A percentile compares a stretch with the other conserved stretches of the same genome.
These are phyloP conservation scores for Lentinula sp. DNA, from an alignment of 768 basidiomycete genomes.

Conservation along the genomic window DNA sequence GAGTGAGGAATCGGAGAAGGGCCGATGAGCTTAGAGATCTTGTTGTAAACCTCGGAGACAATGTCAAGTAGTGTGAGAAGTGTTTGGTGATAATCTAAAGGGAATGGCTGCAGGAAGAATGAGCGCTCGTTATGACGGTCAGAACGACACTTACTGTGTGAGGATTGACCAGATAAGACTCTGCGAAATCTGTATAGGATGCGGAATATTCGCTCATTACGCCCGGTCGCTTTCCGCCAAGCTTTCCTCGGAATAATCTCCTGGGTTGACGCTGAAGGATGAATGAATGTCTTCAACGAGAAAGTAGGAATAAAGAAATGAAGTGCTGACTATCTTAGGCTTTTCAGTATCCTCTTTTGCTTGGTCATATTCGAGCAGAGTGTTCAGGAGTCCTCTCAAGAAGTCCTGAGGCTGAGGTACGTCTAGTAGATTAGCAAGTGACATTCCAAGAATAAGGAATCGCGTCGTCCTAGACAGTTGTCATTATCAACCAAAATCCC, in stretches of 20 bases:
- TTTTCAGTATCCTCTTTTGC: slow-evolving; percentile 69
- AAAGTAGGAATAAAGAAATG: slow-evolving; percentile 4
- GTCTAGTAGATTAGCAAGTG: slow-evolving; percentile 75
- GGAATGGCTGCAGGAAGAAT: slow-evolving; percentile 60
- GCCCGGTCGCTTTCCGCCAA: slow-evolving; percentile 43
- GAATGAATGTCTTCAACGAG: neutral
- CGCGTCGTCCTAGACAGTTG: slow-evolving; percentile 56
- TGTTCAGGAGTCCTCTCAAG: slow-evolving; percentile 65
- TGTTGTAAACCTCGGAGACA: slow-evolving; percentile 84
- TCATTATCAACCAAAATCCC: slow-evolving; percentile 5
- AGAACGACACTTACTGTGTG: slow-evolving; percentile 52
- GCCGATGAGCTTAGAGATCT: slow-evolving; percentile 77
- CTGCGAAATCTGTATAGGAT: slow-evolving; percentile 48
- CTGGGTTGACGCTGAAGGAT: slow-evolving; percentile 16
- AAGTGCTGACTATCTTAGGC: slow-evolving; percentile 57
- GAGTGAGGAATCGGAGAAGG: slow-evolving; percentile 69
- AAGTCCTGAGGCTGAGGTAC: slow-evolving; percentile 77
- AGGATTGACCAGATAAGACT: slow-evolving; percentile 65
- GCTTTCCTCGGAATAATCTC: slow-evolving; percentile 8
- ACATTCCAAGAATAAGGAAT: slow-evolving; percentile 83
- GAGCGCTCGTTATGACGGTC: neutral
- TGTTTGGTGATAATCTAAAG: slow-evolving; percentile 85
- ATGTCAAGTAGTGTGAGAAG: slow-evolving; percentile 86
- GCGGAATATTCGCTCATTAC: slow-evolving; percentile 55
- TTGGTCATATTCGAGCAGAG: slow-evolving; percentile 73